Conservation (phyloP, 1,139 yeast genomes). For the Blastobotrys illinoisensis region DNA sequence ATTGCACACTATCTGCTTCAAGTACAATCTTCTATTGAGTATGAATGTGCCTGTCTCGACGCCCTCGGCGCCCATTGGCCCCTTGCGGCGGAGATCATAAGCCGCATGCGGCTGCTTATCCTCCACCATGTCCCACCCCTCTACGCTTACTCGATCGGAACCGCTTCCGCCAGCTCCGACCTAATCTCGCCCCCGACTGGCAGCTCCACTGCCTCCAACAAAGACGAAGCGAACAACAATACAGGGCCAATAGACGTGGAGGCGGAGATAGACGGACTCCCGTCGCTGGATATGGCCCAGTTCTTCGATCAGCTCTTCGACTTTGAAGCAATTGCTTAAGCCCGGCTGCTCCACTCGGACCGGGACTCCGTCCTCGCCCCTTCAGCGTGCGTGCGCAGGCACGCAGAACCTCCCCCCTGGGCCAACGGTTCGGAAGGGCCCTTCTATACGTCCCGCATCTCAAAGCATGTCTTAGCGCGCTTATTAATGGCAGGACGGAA, state of each 20-base stretch:
- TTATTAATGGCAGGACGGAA: not conserved
- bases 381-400: not conserved
- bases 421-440: not conserved
- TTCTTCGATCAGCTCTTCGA: not conserved
- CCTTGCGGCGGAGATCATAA: slow-evolving; percentile 3
- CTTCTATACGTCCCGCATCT: not conserved
- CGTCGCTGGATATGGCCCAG: not conserved
- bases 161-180: not conserved
- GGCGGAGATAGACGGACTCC: not conserved
- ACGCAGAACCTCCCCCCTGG: not conserved
- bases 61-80: slow-evolving; percentile 3
- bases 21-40: not conserved
- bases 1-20: not conserved
- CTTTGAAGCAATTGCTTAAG: not conserved
- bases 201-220: not conserved
- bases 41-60: not conserved
- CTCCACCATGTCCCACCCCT: slow-evolving; percentile 6
- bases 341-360: not conserved
- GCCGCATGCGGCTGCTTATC: slow-evolving; percentile 5
- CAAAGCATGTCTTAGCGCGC: not conserved
- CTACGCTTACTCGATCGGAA: slow-evolving; percentile 5
- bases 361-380: not conserved
- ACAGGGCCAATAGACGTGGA: no score
- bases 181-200: not conserved
- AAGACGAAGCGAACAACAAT: not conserved